These are phyloP conservation scores for Nicotiana benthamiana DNA, from an alignment of 257 asterid genomes.

Conservation along the genomic window DNA sequence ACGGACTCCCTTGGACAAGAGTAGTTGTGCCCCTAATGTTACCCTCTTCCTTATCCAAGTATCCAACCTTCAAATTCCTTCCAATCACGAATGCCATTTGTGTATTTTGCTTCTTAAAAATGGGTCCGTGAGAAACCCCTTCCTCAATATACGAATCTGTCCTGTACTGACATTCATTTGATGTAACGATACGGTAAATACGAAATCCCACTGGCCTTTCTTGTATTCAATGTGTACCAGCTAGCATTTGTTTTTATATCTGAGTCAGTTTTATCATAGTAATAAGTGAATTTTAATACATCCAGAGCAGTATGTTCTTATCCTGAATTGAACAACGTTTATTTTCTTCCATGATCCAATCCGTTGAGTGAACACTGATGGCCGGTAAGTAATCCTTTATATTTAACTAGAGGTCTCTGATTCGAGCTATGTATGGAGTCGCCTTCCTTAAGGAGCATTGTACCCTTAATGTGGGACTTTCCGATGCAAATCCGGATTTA, in stretches of 20 bases:
- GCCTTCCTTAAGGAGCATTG: too few species aligned
- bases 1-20: too few species aligned
- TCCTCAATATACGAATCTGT: neutral
- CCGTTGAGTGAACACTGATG: neutral
- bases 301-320: neutral
- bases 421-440: too few species aligned
- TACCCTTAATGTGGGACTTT: too few species aligned
- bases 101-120: neutral
- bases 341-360: too few species aligned
- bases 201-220: neutral
- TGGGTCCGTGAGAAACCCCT: neutral
- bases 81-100: too few species aligned
- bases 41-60: neutral
- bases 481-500: too few species aligned
- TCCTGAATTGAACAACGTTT: neutral
- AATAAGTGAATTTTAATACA: constrained; percentile 1
- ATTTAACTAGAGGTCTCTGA: too few species aligned
- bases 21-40: neutral
- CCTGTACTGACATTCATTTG: neutral
- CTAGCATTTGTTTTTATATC: neutral
- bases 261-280: neutral
- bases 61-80: too few species aligned
- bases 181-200: neutral
- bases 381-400: too few species aligned
- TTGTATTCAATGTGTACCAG: neutral